Evolutionary conservation across 2,329 filamentous ascomycete species (phyloP), one percentile per base, ranked within the genome.

Genomic region (Penicillium griseofulvum): DNA sequence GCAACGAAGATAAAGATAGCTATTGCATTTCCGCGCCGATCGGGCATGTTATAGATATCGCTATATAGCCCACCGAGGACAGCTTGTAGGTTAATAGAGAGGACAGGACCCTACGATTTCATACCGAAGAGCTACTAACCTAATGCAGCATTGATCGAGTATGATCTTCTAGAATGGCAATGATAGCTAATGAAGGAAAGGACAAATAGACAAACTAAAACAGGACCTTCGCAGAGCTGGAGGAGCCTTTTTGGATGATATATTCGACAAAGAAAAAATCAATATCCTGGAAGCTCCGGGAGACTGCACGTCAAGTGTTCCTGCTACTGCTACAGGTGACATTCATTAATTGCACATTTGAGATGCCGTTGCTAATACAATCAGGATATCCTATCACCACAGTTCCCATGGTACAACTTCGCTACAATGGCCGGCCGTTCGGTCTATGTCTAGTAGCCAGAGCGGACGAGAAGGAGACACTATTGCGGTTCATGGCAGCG

Each of bases 361-460:
- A 22, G 22, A 45, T 1, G 44, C 17, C 41, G 16, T 49, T 46
- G 28, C 49, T 59, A 19, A 55, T 43, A 19, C 11, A 5, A 29
- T 26, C 16, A 65, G 63, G 65, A 0, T 67, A 63, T 59, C 66
- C 69, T 10, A 57, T 65, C 17, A 67, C 63, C 14, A 68, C 63
- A 5, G 60, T 70, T 0, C 67, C 67, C 1, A 58, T 66, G 39
- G 61, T 60, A 1, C 63, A 62, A 36, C 34, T 66, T 34, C 48
- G 29, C 12, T 61, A 57, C 28, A 70, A 67, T 42, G 59, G 57
- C 14, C 62, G 62, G 39, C 68, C 65, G 9, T 70, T 64, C 55
- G 65, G 66, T 1, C 52, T 71, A 11, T 67, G 66, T 41, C 55
- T 63, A 4, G 34, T 66, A n/a, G 64, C 65, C n/a, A 58, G 49